These are phyloP conservation scores for Microbotryum saponariae DNA, from an alignment of 1,284 basidiomycete genomes.

Conservation along the genomic window DNA sequence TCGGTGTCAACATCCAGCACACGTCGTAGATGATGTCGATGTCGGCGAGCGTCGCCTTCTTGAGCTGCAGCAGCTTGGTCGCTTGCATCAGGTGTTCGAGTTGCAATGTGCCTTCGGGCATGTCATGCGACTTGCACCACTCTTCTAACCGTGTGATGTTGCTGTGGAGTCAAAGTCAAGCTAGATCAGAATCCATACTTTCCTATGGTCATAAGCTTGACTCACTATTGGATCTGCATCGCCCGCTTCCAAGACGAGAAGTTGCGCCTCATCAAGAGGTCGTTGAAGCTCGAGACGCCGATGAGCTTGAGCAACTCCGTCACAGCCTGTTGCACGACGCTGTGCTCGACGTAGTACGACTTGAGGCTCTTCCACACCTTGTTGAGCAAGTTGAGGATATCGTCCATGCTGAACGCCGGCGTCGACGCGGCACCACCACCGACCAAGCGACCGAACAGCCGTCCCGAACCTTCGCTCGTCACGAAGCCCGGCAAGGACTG, in stretches of 20 bases:
- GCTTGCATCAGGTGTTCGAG: constrained; percentile 99
- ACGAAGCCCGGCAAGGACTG: constrained; percentile 97
- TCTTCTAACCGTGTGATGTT: constrained; percentile 95
- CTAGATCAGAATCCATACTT: not conserved
- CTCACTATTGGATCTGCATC: constrained; percentile 94
- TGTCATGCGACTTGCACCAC: constrained; percentile 58
- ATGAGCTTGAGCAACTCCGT: constrained; percentile 94
- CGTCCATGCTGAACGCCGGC: constrained; percentile 97
- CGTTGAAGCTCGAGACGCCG: constrained; percentile 97
- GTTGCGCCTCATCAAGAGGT: constrained; percentile 95
- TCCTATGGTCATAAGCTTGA: not conserved
- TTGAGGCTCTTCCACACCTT: constrained; percentile 98
- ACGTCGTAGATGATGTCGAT: constrained; percentile 96
- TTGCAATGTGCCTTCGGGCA: constrained; percentile 97
- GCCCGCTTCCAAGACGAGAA: constrained; percentile 99
- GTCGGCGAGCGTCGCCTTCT: constrained; percentile 82
- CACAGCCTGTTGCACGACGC: constrained; percentile 91
- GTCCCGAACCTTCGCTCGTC: constrained; percentile 76
- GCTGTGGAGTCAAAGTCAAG: constrained; percentile 6
- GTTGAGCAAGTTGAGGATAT: constrained; percentile 92
- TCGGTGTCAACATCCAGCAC: constrained; percentile 99
- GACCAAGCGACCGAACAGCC: constrained; percentile 87
- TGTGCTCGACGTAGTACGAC: constrained; percentile 98
- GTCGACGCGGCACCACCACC: constrained; percentile 59
- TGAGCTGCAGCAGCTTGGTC: constrained; percentile 93